Conservation (phyloP, 1,284 basidiomycete species). For the Mycena citricolor region DNA sequence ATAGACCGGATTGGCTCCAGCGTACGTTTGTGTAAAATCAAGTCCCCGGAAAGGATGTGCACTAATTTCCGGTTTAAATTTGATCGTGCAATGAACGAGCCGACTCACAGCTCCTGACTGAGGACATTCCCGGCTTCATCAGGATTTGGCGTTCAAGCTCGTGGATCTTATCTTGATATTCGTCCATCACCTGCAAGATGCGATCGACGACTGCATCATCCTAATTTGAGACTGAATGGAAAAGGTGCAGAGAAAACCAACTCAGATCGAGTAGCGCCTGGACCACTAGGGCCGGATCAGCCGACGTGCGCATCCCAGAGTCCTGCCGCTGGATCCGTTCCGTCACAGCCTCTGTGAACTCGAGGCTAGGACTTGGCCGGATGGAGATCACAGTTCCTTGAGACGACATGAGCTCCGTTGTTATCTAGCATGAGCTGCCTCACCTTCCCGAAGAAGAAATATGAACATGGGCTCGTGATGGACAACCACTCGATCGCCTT, state of each 20-base stretch:
- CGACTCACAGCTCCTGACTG: conserved; percentile 54
- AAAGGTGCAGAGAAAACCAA: conserved; percentile 28
- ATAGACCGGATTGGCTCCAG: conserved; percentile 67
- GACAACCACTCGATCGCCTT: conserved; percentile 60
- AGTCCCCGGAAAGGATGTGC: conserved; percentile 71
- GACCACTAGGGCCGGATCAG: conserved; percentile 62
- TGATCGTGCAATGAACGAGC: conserved; percentile 4
- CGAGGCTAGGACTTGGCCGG: conserved; percentile 43
- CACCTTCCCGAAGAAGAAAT: conserved; percentile 64
- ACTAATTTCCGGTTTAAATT: conserved; percentile 46
- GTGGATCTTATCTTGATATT: conserved; percentile 60
- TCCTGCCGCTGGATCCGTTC: conserved; percentile 55
- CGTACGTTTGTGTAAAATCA: conserved; percentile 67
- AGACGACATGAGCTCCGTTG: background rate
- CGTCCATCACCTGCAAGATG: conserved; percentile 65
- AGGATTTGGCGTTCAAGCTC: conserved; percentile 61
- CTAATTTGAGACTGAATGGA: background rate
- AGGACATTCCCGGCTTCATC: conserved; percentile 56
- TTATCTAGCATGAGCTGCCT: conserved; percentile 13
- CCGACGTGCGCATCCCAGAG: conserved; percentile 56
- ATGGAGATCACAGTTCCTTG: conserved; percentile 64
- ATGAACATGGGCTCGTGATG: conserved; percentile 60
- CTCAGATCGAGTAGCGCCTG: conserved; percentile 63
- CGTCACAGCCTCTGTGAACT: conserved; percentile 56
- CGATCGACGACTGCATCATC: conserved; percentile 67